Percentiles rank a stretch among this genome's conserved stretches.
Conservation (phyloP, 2,329 filamentous ascomycete species). For the Pseudocercospora vitis region DNA sequence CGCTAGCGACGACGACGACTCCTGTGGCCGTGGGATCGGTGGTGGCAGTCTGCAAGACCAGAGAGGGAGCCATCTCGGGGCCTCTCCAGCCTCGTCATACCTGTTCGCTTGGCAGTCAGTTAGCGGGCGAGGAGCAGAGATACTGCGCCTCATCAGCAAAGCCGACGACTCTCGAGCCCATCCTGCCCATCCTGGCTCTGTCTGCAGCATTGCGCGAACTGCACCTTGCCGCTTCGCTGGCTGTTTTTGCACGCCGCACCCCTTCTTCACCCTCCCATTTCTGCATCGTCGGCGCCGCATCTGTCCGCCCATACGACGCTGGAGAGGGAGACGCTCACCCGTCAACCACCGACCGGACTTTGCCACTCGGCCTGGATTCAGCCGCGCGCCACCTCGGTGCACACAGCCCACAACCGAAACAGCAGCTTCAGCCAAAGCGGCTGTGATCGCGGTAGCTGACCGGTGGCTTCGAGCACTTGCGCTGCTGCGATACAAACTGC, state of each 20-base stretch:
- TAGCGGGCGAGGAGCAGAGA: neutral
- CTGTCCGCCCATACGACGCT: neutral
- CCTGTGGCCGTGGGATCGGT: neutral
- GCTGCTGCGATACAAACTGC: neutral
- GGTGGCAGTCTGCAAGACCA: neutral
- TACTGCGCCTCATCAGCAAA: conserved; percentile 10
- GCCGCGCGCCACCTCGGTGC: conserved; percentile 7
- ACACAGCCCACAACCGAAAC: conserved; percentile 2
- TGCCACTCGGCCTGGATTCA: conserved; percentile 5
- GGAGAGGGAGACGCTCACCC: neutral
- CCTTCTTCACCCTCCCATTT: conserved; percentile 1
- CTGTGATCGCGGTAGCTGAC: conserved; percentile 3
- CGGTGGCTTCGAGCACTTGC: neutral
- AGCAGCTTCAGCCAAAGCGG: conserved; percentile 8
- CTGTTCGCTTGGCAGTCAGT: neutral
- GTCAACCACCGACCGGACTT: neutral
- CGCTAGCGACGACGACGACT: neutral
- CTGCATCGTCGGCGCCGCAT: neutral
- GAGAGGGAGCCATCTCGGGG: neutral
- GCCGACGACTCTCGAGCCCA: conserved; percentile 6
- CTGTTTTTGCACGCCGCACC: neutral
- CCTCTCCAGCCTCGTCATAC: conserved; percentile 4
- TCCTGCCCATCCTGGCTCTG: conserved; percentile 8
- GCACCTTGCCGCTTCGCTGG: conserved; percentile 8
- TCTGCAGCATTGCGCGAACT: conserved; percentile 9